Evolutionary conservation across 163 green algal species (phyloP).

Genomic region (Coccomyxa subellipsoidea): DNA sequence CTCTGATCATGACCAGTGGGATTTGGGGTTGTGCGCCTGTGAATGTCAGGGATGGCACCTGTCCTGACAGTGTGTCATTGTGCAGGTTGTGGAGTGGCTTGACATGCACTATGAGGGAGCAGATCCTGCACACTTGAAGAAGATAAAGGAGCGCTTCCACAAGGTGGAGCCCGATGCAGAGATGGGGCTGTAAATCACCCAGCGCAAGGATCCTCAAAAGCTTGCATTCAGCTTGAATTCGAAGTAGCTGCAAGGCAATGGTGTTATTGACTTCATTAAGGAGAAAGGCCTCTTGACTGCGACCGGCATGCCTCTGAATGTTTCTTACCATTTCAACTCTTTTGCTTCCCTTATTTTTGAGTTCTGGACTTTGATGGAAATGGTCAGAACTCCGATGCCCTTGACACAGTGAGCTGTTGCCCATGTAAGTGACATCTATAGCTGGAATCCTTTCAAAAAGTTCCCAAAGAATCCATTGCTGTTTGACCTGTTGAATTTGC

Average conservation of each 20-base stretch:
- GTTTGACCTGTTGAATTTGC: conserved; percentile 36
- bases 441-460: conserved; percentile 19
- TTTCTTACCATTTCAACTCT: too few relatives aligned
- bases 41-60: too few relatives aligned
- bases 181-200: neutral
- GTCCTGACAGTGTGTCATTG: conserved; percentile 5
- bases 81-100: neutral
- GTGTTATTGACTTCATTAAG: too few relatives aligned
- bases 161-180: neutral
- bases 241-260: too few relatives aligned
- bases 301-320: too few relatives aligned
- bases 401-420: neutral
- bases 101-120: neutral
- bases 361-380: too few relatives aligned
- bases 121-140: neutral
- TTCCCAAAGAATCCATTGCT: conserved; percentile 17
- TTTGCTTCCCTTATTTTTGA: too few relatives aligned
- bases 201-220: neutral
- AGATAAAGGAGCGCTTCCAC: neutral
- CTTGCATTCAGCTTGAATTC: neutral
- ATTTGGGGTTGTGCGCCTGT: too few relatives aligned
- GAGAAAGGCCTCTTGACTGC: too few relatives aligned
- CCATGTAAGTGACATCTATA: neutral
- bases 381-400: too few relatives aligned
- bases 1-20: too few relatives aligned